Evolutionary conservation across 768 basidiomycete genomes (phyloP).

Genomic region (Mycena chlorophos): DNA sequence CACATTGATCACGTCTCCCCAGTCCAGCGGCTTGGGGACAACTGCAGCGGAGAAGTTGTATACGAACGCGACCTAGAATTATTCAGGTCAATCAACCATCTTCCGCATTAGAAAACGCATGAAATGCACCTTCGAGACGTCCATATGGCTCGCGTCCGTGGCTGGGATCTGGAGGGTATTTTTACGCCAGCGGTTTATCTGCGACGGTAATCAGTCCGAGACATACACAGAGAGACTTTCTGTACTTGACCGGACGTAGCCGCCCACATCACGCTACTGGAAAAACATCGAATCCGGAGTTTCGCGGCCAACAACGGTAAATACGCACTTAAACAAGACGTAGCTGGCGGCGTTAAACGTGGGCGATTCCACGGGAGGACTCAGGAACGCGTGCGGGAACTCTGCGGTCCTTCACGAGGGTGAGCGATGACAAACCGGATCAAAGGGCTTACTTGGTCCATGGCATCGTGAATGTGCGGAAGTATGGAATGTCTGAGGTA

Average conservation of each 20-base stretch:
- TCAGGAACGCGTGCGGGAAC: slow-evolving; percentile 66
- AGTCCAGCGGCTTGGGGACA: slow-evolving; percentile 70
- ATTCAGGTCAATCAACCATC: neutral
- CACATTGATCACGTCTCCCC: slow-evolving; percentile 58
- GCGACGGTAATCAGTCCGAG: neutral
- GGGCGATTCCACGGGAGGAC: slow-evolving; percentile 62
- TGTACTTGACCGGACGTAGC: slow-evolving; percentile 51
- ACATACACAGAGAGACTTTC: neutral
- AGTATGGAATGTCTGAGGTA: slow-evolving; percentile 60
- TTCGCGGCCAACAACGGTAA: neutral
- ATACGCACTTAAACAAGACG: slow-evolving; percentile 55
- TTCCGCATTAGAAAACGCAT: neutral
- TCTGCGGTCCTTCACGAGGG: slow-evolving; percentile 44
- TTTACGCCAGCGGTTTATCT: slow-evolving; percentile 67
- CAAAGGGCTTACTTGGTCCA: slow-evolving; percentile 52
- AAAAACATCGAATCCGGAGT: slow-evolving; percentile 2
- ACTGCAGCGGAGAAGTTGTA: slow-evolving; percentile 72
- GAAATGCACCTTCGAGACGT: slow-evolving; percentile 52
- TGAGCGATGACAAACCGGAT: neutral
- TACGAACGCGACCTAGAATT: slow-evolving; percentile 41
- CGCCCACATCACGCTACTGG: slow-evolving; percentile 61
- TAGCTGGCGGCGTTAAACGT: slow-evolving; percentile 62
- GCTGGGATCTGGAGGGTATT: slow-evolving; percentile 46
- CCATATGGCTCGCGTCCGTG: slow-evolving; percentile 61
- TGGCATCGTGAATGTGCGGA: slow-evolving; percentile 64